phyloP scores from a whole-genome alignment of 257 asterid genomes.

The Linderniella brevidens region DNA sequence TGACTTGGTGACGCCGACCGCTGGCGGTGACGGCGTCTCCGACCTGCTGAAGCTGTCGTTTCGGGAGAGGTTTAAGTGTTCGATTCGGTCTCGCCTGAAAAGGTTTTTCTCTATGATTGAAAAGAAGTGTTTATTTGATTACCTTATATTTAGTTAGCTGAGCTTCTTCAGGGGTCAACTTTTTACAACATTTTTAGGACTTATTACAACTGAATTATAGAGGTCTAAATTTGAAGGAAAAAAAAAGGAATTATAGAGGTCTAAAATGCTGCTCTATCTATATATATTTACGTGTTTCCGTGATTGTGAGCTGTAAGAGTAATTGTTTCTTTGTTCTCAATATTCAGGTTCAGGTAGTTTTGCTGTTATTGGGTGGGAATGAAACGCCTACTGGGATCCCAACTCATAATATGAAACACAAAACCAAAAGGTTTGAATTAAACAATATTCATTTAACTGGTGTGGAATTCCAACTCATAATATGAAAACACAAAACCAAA shows the following conservation, averaged over 20 bases:
- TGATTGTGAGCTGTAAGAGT: constrained; percentile 5
- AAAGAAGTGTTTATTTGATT: background rate
- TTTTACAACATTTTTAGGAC: constrained; percentile 2
- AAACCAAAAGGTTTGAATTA: constrained; percentile 45
- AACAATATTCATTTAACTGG: background rate
- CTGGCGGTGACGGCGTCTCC: constrained; percentile 33
- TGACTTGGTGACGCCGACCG: constrained; percentile 22
- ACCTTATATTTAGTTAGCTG: constrained; percentile 6
- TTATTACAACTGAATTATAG: too few relatives aligned
- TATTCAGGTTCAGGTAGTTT: constrained; percentile 32
- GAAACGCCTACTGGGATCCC: constrained; percentile 28
- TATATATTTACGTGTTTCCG: background rate
- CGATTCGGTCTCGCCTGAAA: constrained; percentile 86
- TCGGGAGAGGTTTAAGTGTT: constrained; percentile 91
- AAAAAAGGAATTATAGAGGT: too few relatives aligned
- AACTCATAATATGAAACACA: constrained; percentile 50
- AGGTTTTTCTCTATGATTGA: constrained; percentile 23
- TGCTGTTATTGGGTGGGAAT: constrained; percentile 10
- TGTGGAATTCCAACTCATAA: constrained; percentile 36
- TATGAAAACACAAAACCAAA: constrained; percentile 49
- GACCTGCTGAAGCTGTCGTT: constrained; percentile 95
- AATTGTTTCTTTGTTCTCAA: background rate
- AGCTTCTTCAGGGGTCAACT: background rate
- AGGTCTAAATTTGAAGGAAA: too few relatives aligned
- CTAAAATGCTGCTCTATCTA: too few relatives aligned